Conservation (phyloP, 768 basidiomycete genomes). For the Lentinula guzmanii region DNA sequence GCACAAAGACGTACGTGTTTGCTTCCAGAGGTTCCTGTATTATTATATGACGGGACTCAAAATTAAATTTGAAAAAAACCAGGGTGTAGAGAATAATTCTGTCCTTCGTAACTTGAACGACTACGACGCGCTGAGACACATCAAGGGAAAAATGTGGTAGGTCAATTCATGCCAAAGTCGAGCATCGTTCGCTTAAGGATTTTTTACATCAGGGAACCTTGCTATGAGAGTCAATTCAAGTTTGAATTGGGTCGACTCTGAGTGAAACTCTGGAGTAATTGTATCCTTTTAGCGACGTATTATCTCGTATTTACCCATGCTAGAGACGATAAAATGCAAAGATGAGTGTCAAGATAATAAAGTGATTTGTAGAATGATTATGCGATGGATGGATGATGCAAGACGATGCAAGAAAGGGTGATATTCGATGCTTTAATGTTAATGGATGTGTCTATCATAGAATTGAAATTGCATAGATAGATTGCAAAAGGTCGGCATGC, state of each 20-base stretch:
- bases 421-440: too few species aligned
- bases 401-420: too few species aligned
- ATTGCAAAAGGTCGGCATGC: too few species aligned
- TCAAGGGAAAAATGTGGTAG: constrained; percentile 51
- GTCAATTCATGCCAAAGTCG: background rate
- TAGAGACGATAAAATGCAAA: too few species aligned
- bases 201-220: constrained; percentile 1
- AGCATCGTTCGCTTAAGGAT: background rate
- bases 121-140: constrained; percentile 38
- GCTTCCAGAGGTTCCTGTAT: background rate
- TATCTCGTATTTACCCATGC: too few species aligned
- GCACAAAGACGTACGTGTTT: constrained; percentile 49
- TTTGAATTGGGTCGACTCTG: background rate
- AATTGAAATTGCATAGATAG: too few species aligned
- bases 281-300: too few species aligned
- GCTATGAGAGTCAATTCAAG: background rate
- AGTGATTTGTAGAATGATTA: too few species aligned
- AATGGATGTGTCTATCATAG: too few species aligned
- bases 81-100: constrained; percentile 41
- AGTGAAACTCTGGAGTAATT: background rate
- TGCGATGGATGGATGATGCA: too few species aligned
- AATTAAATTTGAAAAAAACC: background rate
- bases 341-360: too few species aligned
- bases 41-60: too few species aligned
- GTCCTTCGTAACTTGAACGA: constrained; percentile 44